A percentile compares a stretch with the other conserved stretches of the same genome.
phyloP scores from a whole-genome alignment of 176 grass and related monocot species.

The Bromus sterilis region DNA sequence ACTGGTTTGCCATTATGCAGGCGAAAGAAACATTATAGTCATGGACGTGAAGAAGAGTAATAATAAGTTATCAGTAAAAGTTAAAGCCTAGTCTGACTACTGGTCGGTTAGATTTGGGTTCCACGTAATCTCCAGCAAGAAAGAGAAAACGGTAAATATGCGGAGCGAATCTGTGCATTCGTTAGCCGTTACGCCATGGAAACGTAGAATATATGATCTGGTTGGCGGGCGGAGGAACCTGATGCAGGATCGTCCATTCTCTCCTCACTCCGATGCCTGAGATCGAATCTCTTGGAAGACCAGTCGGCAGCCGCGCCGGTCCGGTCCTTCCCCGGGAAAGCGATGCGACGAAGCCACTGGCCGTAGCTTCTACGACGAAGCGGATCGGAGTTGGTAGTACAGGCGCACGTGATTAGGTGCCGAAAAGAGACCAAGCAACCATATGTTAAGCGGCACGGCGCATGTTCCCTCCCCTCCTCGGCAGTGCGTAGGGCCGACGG shows the following conservation, averaged over 20 bases:
- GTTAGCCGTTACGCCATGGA: background rate
- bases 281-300: background rate
- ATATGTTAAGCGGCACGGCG: background rate
- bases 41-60: background rate
- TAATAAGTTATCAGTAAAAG: background rate
- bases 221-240: slow-evolving; percentile 8
- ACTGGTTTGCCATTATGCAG: too few species aligned
- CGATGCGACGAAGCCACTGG: background rate
- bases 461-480: slow-evolving; percentile 5
- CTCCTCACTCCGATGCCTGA: background rate
- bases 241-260: background rate
- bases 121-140: background rate
- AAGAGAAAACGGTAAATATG: background rate
- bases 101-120: background rate
- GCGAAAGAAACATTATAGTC: background rate
- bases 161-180: background rate
- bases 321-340: slow-evolving; percentile 8
- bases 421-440: background rate
- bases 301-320: background rate
- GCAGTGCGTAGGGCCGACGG: background rate
- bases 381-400: background rate
- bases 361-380: background rate
- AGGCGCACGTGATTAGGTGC: background rate
- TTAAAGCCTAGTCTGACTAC: background rate
- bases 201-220: background rate